These are phyloP conservation scores for Teunomyces cretensis DNA, from an alignment of 805 yeast species.

Conservation along the genomic window DNA sequence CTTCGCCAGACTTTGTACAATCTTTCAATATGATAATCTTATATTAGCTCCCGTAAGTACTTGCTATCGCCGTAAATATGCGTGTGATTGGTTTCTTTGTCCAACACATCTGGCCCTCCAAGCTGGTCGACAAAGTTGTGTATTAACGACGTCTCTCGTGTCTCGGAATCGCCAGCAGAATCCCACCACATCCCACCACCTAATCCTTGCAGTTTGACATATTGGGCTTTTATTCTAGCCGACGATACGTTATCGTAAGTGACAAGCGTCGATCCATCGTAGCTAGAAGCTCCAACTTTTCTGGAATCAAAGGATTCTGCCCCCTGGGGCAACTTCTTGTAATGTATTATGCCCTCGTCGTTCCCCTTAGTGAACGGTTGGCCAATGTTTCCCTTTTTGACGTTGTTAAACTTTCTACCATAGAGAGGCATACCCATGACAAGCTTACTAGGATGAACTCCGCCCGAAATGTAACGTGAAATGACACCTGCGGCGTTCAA, in stretches of 20 bases:
- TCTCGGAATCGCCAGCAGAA: slow-evolving; percentile 65
- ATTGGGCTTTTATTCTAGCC: slow-evolving; percentile 57
- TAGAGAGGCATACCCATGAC: slow-evolving; percentile 86
- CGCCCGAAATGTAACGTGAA: slow-evolving; percentile 36
- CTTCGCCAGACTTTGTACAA: not conserved
- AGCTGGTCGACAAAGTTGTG: slow-evolving; percentile 45
- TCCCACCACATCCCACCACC: slow-evolving; percentile 98
- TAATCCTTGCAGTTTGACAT: slow-evolving; percentile 45
- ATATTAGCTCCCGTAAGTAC: slow-evolving; percentile 24
- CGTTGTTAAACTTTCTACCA: slow-evolving; percentile 49
- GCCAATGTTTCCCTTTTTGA: slow-evolving; percentile 41
- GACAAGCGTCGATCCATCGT: slow-evolving; percentile 12
- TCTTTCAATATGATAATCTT: slow-evolving; percentile 9
- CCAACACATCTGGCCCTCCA: slow-evolving; percentile 20
- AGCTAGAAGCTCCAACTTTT: slow-evolving; percentile 43
- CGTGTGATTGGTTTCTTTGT: slow-evolving; percentile 13
- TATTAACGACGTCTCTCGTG: slow-evolving; percentile 40
- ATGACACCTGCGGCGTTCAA: slow-evolving; percentile 53
- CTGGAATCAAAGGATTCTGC: slow-evolving; percentile 53
- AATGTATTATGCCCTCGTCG: slow-evolving; percentile 44
- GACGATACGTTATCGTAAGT: slow-evolving; percentile 66
- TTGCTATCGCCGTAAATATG: slow-evolving; percentile 14
- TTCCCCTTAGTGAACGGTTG: slow-evolving; percentile 27
- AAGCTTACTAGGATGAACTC: slow-evolving; percentile 51
- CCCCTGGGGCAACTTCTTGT: slow-evolving; percentile 51